These are phyloP conservation scores for Antrodiella citrinella DNA, from an alignment of 768 basidiomycete species.

Conservation along the genomic window DNA sequence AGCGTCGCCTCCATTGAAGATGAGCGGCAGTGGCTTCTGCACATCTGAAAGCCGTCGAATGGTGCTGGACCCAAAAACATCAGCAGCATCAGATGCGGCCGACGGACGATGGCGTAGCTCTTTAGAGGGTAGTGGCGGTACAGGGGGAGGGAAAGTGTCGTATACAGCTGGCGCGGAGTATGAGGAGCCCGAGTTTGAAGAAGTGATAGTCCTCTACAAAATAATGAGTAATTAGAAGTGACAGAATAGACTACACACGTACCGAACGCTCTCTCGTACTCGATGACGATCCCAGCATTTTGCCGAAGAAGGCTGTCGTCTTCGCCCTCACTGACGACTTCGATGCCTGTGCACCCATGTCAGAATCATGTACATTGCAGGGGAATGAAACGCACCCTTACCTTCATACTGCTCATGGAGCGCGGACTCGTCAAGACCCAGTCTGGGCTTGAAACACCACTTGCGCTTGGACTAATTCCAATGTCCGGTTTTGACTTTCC, in stretches of 20 bases:
- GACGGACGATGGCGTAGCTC: conserved; percentile 39
- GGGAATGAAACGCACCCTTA: conserved; percentile 3
- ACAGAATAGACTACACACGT: conserved; percentile 28
- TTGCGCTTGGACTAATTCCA: background rate
- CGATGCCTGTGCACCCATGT: conserved; percentile 26
- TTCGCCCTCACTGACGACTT: conserved; percentile 68
- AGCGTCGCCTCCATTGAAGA: conserved; percentile 20
- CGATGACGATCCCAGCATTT: conserved; percentile 65
- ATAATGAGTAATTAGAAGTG: conserved; percentile 8
- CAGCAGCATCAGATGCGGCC: conserved; percentile 34
- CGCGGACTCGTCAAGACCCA: conserved; percentile 22
- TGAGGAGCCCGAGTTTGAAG: conserved; percentile 16
- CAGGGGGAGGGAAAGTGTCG: conserved; percentile 30
- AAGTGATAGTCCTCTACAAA: conserved; percentile 18
- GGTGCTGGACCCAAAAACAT: conserved; percentile 35
- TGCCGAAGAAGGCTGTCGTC: conserved; percentile 75
- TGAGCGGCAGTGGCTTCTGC: conserved; percentile 61
- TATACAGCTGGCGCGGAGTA: conserved; percentile 27
- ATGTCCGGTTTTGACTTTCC: conserved; percentile 11
- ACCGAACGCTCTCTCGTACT: conserved; percentile 66
- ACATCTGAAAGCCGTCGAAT: conserved; percentile 22
- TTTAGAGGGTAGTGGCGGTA: conserved; percentile 39
- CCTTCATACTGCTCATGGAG: conserved; percentile 22
- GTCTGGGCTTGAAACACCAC: conserved; percentile 13
- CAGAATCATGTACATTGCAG: background rate